Evolutionary conservation across 2,329 filamentous ascomycete species (phyloP), one percentile per base, ranked within the genome.

Genomic region (Nemania abortiva): DNA sequence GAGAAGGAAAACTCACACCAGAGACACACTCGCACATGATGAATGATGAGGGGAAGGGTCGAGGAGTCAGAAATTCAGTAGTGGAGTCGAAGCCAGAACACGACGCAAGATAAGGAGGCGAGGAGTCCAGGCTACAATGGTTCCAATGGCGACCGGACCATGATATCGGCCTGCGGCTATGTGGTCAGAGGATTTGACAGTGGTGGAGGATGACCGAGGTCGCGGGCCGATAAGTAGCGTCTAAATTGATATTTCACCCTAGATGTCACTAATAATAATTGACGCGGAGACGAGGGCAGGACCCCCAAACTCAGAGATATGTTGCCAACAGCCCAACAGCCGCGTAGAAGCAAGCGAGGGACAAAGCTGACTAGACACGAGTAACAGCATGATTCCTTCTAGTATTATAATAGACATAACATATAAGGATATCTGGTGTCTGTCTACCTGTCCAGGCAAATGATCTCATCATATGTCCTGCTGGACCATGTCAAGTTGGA

Each of bases 151-250:
- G 31, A 64, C 56, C 29, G 20, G 31, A 22, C 37, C 49, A 57
- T 53, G 39, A 66, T 58, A 45, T 65, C 54, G 58, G 57, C 68
- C 60, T 52, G 65, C 61, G 62, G 62, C 29, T 61, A 61, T 57
- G 61, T 59, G 55, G 62, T 62, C 54, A 59, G 68, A 58, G 70
- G 57, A 66, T 67, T 37, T 55, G 60, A 50, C 37, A 45, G 42
- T 27, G 34, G 47, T 63, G 65, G 67, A 67, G 65, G 63, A 69
- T 66, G 68, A 67, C 58, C 49, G 68, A 69, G 39, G 65, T 55
- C 45, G 66, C 72, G 72, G 72, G 68, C 72, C 70, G 72, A 73
- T 72, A 73, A 60, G 67, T 73, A 49, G 68, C 66, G 66, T 69
- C 59, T 63, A 62, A 56, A 69, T 63, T 68, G 71, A 65, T 50